Percentiles rank a stretch among this genome's conserved stretches.
Evolutionary conservation across 2,329 filamentous ascomycete genomes (phyloP).

Genomic region (Lachnellula cervina): DNA sequence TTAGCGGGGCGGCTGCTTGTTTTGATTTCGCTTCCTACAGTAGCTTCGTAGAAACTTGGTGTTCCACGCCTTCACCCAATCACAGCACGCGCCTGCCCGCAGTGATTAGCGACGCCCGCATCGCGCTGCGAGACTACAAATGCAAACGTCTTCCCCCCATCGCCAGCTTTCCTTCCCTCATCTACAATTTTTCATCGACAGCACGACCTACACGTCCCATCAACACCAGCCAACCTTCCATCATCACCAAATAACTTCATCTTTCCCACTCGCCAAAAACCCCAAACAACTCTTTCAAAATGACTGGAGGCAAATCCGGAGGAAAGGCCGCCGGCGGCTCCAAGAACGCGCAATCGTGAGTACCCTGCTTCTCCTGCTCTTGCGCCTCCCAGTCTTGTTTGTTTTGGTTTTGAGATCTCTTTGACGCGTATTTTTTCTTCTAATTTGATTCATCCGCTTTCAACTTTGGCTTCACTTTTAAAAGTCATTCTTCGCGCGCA

Average conservation of each 20-base stretch:
- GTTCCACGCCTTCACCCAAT: slow-evolving; percentile 2
- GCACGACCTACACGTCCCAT: slow-evolving; percentile 9
- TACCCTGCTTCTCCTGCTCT: slow-evolving; percentile 29
- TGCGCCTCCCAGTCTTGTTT: slow-evolving; percentile 5
- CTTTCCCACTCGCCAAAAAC: slow-evolving; percentile 32
- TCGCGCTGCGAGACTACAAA: slow-evolving; percentile 11
- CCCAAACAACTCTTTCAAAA: slow-evolving; percentile 59
- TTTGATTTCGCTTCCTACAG: slow-evolving; percentile 7
- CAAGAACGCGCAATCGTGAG: slow-evolving; percentile 99
- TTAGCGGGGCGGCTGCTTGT: slow-evolving; percentile 4
- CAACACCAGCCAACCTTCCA: slow-evolving; percentile 1
- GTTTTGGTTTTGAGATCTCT: slow-evolving; percentile 3
- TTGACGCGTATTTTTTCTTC: slow-evolving; percentile 38
- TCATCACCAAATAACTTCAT: slow-evolving; percentile 19
- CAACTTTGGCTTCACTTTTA: slow-evolving; percentile 14
- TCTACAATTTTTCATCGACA: slow-evolving; percentile 21
- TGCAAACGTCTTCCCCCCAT: slow-evolving; percentile 9
- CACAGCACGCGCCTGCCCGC: not conserved
- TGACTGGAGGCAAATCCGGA: slow-evolving; percentile 99
- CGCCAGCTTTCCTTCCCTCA: slow-evolving; percentile 6
- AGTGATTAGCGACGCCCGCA: slow-evolving; percentile 14
- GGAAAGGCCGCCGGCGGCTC: slow-evolving; percentile 92
- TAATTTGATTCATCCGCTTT: slow-evolving; percentile 12
- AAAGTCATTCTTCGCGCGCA: not conserved
- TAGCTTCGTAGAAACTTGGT: not conserved